Evolutionary conservation across 352 stramenopile species (phyloP), one percentile per base, ranked within the genome.

Genomic region (Phytophthora pinifolia): DNA sequence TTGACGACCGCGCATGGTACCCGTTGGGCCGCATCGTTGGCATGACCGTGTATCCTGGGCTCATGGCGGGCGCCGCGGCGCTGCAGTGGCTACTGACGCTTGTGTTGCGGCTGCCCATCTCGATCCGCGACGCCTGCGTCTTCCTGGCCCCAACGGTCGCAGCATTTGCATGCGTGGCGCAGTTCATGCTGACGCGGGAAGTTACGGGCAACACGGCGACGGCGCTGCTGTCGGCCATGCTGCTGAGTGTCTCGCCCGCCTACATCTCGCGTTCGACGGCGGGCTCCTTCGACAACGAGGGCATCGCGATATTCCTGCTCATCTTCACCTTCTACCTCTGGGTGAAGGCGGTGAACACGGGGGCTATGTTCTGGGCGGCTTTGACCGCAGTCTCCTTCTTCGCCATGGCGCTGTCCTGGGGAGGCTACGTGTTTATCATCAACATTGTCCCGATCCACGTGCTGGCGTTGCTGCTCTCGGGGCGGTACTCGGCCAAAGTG

Each of bases 381-480:
- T 25, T 67, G 4, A 65, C 69, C 12, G 79, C 85, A 62, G 66
- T 99, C 18, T 76, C 82, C 3, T 99, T 99, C 67, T 98, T 99
- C 65, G 96, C 96, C 62, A 98, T 98, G 91, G 96, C 97, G 12
- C 77, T 96, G 6, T 94, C 94, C 1, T 99, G 97, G 97, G 97
- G 97, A 61, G 97, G 97, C 46, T 99, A 99, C 70, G 94, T 99
- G 27, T 99, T 99, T 76, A 98, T 99, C 39, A 89, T 99, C 69
- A 99, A 99, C 73, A 81, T 99, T 35, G 86, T 99, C 33, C 96
- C 95, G 27, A 88, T 98, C 20, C 95, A 99, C 70, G 90, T 96
- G 13, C 70, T 98, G 7, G 64, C 76, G 33, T 65, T 99, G 20
- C 72, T 99, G 10, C 47, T 98, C 3, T 74, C 87, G 10, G 94